Conservation (phyloP, 208 protist species). For the Entamoeba invadens region DNA sequence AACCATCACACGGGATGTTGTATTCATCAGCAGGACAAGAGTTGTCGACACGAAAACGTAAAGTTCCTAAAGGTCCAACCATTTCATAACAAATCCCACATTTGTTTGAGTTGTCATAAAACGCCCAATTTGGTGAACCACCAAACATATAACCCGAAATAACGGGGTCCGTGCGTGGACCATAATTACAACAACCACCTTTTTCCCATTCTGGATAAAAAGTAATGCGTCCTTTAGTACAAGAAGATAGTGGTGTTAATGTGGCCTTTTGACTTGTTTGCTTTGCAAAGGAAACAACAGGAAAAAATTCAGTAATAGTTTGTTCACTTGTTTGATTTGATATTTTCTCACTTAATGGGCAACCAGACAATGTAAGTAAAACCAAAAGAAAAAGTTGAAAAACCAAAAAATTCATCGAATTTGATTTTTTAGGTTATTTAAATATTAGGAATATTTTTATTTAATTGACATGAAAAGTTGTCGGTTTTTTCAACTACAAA, state of each 20-base stretch:
- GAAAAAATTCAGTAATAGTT: too few relatives aligned
- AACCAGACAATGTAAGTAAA: too few relatives aligned
- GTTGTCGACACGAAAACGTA: not conserved
- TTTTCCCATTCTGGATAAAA: not conserved
- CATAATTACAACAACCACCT: not conserved
- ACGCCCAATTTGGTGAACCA: not conserved
- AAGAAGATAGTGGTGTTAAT: not conserved
- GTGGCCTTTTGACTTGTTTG: not conserved
- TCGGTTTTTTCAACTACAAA: too few relatives aligned
- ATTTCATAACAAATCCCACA: not conserved
- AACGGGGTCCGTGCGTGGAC: not conserved
- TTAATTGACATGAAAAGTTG: too few relatives aligned
- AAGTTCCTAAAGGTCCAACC: not conserved
- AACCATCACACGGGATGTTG: not conserved
- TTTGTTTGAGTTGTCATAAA: not conserved
- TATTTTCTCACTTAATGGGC: too few relatives aligned
- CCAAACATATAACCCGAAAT: not conserved
- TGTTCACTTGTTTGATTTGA: too few relatives aligned
- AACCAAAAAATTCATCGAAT: too few relatives aligned
- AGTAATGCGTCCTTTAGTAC: not conserved
- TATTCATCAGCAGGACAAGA: not conserved
- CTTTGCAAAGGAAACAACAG: too few relatives aligned
- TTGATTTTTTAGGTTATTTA: too few relatives aligned
- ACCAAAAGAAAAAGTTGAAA: too few relatives aligned
- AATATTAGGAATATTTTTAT: too few relatives aligned